Evolutionary conservation across 768 basidiomycete genomes (phyloP), one percentile per base, ranked within the genome.

Genomic region (Leccinum sublutescens): DNA sequence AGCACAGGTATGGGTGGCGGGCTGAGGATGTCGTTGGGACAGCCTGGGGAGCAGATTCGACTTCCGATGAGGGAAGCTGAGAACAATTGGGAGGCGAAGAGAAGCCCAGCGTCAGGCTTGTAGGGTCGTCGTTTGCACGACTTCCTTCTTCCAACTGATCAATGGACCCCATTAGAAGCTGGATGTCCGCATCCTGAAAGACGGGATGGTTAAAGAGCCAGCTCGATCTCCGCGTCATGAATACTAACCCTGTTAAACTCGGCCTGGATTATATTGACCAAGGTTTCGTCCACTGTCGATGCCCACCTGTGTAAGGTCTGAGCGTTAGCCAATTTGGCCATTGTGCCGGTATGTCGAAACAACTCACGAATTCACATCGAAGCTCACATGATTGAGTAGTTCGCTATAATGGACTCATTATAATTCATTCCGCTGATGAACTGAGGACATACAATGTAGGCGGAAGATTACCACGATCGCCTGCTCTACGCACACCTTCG

Each of bases 311-410:
- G 36, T 8, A 40, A 21, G 3, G 21, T 15, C 10, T n/a, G 3
- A 9, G 4, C 6, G 10, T 56, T 38, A 50, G 23, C 36, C 2
- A 4, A 14, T 15, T 40, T 38, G 34, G 19, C 31, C 2, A 27
- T 23, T 33, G 47, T 1, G 9, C n/a, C 14, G 14, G 2, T 43
- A 54, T 29, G 2, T 9, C 9, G 25, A 29, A 17, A 0, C 17
- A 47, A 59, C 60, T 52, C 3, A 66, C 66, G 23, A 47, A 29
- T 49, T 56, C n/a, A 29, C 19, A 15, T 62, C 54, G 17, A 51
- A 11, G 5, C 14, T 15, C 29, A 51, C 49, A 10, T 5, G 2
- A 19, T 40, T 5, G 7, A 15, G 36, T n/a, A 15, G 15, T 2
- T 50, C 49, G 38, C 67, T 68, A 19, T 3, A 27, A 17, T 4